Conservation (phyloP, 192 early-diverging fungal genomes). For the Entomortierella chlamydospora region DNA sequence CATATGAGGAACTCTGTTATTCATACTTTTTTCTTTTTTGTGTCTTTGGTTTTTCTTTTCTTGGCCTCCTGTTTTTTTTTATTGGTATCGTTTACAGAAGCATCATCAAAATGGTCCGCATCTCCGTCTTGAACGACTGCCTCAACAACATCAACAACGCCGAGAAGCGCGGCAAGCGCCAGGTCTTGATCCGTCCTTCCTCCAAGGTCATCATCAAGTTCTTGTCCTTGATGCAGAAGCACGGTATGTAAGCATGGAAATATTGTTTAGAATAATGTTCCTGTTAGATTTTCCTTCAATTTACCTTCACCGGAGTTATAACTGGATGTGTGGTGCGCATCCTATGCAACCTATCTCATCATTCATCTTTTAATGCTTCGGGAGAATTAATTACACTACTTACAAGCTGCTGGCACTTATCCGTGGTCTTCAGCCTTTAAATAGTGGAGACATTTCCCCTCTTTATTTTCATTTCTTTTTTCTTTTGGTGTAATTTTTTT, state of each 20-base stretch:
- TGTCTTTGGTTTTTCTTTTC: slow-evolving; percentile 16
- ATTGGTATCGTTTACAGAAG: slow-evolving; percentile 22
- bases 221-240: slow-evolving; percentile 98
- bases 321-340: slow-evolving; percentile 73
- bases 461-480: background rate
- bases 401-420: slow-evolving; percentile 64
- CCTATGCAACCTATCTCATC: slow-evolving; percentile 49
- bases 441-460: slow-evolving; percentile 47
- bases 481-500: background rate
- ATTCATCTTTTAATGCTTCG: slow-evolving; percentile 82
- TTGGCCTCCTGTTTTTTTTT: slow-evolving; percentile 14
- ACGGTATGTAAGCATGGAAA: slow-evolving; percentile 88
- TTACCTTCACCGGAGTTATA: slow-evolving; percentile 79
- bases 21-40: slow-evolving; percentile 9
- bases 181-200: slow-evolving; percentile 95
- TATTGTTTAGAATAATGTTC: too few species aligned
- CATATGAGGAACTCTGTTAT: slow-evolving; percentile 54
- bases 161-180: slow-evolving; percentile 98
- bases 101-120: slow-evolving; percentile 89
- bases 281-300: background rate
- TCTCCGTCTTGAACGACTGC: slow-evolving; percentile 96
- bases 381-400: slow-evolving; percentile 63
- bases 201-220: slow-evolving; percentile 99
- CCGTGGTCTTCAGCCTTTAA: slow-evolving; percentile 47
- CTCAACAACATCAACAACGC: slow-evolving; percentile 99